Conservation (phyloP, 2,329 filamentous ascomycete genomes). For the Zalaria sp. region DNA sequence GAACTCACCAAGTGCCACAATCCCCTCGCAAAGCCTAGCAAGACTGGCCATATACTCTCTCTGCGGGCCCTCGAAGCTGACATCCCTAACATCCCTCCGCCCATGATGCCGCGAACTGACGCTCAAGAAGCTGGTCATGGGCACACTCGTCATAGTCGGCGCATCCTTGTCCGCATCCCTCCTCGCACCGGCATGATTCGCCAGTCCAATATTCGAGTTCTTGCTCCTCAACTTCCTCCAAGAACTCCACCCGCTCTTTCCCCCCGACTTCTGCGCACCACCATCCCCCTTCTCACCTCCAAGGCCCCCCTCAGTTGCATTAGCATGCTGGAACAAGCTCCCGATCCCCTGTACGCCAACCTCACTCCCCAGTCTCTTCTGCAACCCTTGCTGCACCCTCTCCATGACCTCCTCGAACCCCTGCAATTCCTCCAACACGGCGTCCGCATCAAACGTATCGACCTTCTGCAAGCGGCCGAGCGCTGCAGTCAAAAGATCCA, state of each 20-base stretch:
- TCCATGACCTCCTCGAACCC: conserved; percentile 73
- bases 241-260: conserved; percentile 67
- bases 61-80: conserved; percentile 70
- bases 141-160: conserved; percentile 36
- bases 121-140: conserved; percentile 57
- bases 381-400: conserved; percentile 61
- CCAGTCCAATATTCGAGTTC: conserved; percentile 42
- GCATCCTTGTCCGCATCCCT: conserved; percentile 43
- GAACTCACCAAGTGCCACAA: conserved; percentile 72
- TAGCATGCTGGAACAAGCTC: conserved; percentile 60
- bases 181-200: conserved; percentile 11
- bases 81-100: conserved; percentile 43
- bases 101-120: conserved; percentile 47
- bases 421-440: conserved; percentile 89
- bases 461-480: conserved; percentile 58
- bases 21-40: conserved; percentile 83
- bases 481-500: conserved; percentile 80
- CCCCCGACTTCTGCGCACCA: conserved; percentile 40
- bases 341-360: conserved; percentile 68
- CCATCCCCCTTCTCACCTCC: conserved; percentile 23
- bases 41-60: conserved; percentile 83
- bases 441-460: conserved; percentile 81
- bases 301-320: conserved; percentile 15
- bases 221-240: conserved; percentile 87
- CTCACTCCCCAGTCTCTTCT: conserved; percentile 82